Percentiles rank a stretch among this genome's conserved stretches.
phyloP scores from a whole-genome alignment of 1,284 basidiomycete species.

The Trichosporon asahii region DNA sequence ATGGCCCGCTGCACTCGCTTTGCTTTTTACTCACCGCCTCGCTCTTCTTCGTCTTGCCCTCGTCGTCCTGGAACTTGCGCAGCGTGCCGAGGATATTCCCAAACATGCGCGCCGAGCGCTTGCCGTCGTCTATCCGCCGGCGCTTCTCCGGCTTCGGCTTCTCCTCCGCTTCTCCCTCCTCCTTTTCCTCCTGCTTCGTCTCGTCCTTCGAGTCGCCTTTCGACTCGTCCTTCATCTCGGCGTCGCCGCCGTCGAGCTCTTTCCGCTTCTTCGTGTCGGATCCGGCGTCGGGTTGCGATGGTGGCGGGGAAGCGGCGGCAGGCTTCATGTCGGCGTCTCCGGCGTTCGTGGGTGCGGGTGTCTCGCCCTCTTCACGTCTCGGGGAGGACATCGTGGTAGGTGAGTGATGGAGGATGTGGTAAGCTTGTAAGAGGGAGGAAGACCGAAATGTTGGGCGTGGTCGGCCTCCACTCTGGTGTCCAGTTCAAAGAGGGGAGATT shows the following conservation, averaged over 20 bases:
- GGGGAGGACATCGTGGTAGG: not conserved
- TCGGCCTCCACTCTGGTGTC: not conserved
- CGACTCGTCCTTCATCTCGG: not conserved
- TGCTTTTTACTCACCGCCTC: conserved; percentile 39
- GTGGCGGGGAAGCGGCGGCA: not conserved
- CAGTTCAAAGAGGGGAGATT: not conserved
- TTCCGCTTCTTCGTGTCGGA: not conserved
- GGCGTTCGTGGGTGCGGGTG: not conserved
- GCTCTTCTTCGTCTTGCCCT: conserved; percentile 40
- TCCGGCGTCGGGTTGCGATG: not conserved
- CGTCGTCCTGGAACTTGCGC: conserved; percentile 50
- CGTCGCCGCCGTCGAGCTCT: not conserved
- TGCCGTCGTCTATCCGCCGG: conserved; percentile 41
- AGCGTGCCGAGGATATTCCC: conserved; percentile 51
- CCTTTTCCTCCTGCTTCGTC: not conserved
- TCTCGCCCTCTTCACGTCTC: not conserved
- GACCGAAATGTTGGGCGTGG: too few species aligned
- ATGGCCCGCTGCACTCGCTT: too few species aligned
- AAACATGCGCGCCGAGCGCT: conserved; percentile 45
- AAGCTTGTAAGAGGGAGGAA: not conserved
- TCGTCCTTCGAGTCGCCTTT: not conserved
- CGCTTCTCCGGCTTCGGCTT: conserved; percentile 19
- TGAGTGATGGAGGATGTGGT: conserved; percentile 6
- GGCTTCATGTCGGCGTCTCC: not conserved
- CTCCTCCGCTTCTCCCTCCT: not conserved